A percentile compares a stretch with the other conserved stretches of the same genome.
Evolutionary conservation across 2,329 filamentous ascomycete species (phyloP).

Genomic region (Nigrospora sphaerica): DNA sequence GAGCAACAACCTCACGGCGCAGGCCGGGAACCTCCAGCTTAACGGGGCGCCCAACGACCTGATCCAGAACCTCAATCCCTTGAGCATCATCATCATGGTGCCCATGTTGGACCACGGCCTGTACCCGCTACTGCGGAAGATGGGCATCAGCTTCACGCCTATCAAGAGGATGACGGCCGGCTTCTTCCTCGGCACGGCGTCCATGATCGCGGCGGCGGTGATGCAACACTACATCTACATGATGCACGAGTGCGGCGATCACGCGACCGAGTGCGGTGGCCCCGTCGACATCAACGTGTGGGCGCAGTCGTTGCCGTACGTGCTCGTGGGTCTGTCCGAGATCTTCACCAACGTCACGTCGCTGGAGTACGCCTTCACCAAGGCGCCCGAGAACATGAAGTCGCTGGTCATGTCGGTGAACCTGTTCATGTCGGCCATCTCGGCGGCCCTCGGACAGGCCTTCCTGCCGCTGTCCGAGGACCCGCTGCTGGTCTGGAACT

Average conservation of each 20-base stretch:
- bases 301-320: conserved; percentile 42
- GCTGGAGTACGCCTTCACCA: conserved; percentile 62
- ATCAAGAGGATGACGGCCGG: conserved; percentile 51
- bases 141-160: conserved; percentile 47
- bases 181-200: conserved; percentile 40
- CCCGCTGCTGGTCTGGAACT: conserved; percentile 49
- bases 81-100: conserved; percentile 52
- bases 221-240: conserved; percentile 54
- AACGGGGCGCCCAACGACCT: conserved; percentile 54
- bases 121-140: conserved; percentile 49
- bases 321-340: conserved; percentile 45
- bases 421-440: conserved; percentile 51
- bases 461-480: conserved; percentile 33
- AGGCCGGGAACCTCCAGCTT: conserved; percentile 34
- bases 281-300: conserved; percentile 42
- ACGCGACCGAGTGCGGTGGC: conserved; percentile 17
- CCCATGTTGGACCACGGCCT: conserved; percentile 44
- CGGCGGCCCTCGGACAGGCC: conserved; percentile 40
- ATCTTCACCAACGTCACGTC: conserved; percentile 56
- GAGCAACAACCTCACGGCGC: conserved; percentile 25
- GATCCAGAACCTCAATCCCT: conserved; percentile 50
- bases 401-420: conserved; percentile 49
- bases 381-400: conserved; percentile 59
- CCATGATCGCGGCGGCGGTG: conserved; percentile 49
- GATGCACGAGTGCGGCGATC: conserved; percentile 36